Evolutionary conservation across 495 filamentous ascomycete species (phyloP), one percentile per base, ranked within the genome.

Genomic region (Platismatia glauca): DNA sequence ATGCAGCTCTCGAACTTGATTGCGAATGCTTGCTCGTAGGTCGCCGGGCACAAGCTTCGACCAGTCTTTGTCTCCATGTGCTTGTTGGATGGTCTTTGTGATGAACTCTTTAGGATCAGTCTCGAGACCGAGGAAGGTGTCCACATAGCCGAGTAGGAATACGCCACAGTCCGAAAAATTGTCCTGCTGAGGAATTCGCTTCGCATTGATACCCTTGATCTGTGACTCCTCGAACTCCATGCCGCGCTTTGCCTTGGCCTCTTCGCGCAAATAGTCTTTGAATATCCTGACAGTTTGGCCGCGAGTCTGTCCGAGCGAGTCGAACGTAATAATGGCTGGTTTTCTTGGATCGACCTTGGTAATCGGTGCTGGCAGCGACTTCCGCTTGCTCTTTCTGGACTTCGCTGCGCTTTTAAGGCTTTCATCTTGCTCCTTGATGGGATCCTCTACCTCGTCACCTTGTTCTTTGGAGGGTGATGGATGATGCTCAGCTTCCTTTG

Each of bases 131-230:
- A 91, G 79, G 62, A 98, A 97, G 65, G 86, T 84, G 66, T 89
- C 83, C 33, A 94, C 71, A 65, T 97, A 98, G 5, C 83, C 87
- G 13, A 97, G 73, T 12, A 97, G 74, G 71, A 85, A 97, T 2
- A 96, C 71, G 4, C 94, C 94, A 70, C 94, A 98, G 71, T 98
- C 94, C 48, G 82, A 91, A 69, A 77, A 88, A 66, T 97, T 98
- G 18, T 82, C 75, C 72, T 98, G 94, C 58, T 82, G 70, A 2
- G 95, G 94, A 24, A 95, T 86, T 35, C 75, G 73, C 52, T 79
- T 83, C 29, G 84, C 89, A 62, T 80, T 89, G 73, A 88, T 84
- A 31, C 87, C 87, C 66, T 86, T 74, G 24, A 85, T 72, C 0
- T 74, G 61, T 4, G 74, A 75, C 29, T 67, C 66, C 3, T 81